Base-by-base conservation (phyloP, 2,329 filamentous ascomycete species). In the Aspergillus sp. region DNA sequence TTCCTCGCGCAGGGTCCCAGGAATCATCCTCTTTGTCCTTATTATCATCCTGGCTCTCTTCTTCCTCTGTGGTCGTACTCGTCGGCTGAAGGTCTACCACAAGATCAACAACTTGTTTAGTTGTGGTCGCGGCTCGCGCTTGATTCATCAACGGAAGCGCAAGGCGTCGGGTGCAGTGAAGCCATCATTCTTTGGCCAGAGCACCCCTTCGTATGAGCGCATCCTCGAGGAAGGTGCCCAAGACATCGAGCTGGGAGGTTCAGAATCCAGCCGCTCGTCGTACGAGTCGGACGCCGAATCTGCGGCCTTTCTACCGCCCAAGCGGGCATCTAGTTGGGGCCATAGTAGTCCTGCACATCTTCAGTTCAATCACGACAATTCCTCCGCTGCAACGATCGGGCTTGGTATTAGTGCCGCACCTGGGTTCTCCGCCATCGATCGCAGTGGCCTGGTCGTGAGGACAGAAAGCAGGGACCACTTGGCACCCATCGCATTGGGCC, bases 381-480 rank as follows among this genome's bases (percentile, higher is more conserved):
- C 70, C n/a, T 77, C 75, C n/a, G 70, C 70, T 1, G 70, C 67
- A 21, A 74, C 71, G 6, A 70, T 75, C 47, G 70, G 73, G 27
- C 58, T 75, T 56, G 71, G 75, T 43, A 70, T 75, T 62, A 67
- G 71, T 45, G 64, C 61, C 45, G 65, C 70, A 49, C 52, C 66
- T 68, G 60, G 70, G 57, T 7, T 57, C n/a, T 68, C 79, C 62
- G 71, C 79, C 9, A 83, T 84, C 63, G 83, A 85, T 55, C 76
- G 91, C 40, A 86, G 84, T 47, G 93, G 93, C 1, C 73, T 97
- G 62, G 87, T 90, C 54, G 84, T 91, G 2, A 81, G 93, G 64
- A 96, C 90, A 0, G 93, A 97, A 70, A 96, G 91, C 70, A 82
- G 91, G 53, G 95, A 98, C 70, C 82, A 90, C 57, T 75, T 97